Conservation (phyloP, 306 rosid species). For the Vicia faba region DNA sequence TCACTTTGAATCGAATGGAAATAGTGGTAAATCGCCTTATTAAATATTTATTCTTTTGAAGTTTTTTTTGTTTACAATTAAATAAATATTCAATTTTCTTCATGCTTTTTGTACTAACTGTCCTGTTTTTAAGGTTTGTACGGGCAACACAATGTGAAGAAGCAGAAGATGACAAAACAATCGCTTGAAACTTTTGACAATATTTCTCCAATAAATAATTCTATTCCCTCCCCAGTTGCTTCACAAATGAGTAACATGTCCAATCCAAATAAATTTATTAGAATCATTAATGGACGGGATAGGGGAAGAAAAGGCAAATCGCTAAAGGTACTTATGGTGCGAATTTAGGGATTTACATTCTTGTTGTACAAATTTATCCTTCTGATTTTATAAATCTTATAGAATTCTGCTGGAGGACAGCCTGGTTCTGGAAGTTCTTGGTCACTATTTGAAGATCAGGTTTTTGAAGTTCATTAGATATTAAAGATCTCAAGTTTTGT, state of each 20-base stretch:
- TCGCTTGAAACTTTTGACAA: slow-evolving; percentile 76
- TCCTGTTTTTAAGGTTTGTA: slow-evolving; percentile 67
- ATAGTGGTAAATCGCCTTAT: slow-evolving; percentile 58
- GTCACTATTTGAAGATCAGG: slow-evolving; percentile 97
- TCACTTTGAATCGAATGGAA: slow-evolving; percentile 82
- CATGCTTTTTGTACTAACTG: slow-evolving; percentile 25
- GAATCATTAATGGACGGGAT: slow-evolving; percentile 88
- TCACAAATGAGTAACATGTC: slow-evolving; percentile 94
- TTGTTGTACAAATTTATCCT: slow-evolving; percentile 26
- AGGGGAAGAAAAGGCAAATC: slow-evolving; percentile 76
- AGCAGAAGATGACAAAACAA: slow-evolving; percentile 74
- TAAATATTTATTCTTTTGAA: slow-evolving; percentile 27
- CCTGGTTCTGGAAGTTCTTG: slow-evolving; percentile 87
- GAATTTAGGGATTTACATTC: slow-evolving; percentile 22
- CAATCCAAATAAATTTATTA: slow-evolving; percentile 78
- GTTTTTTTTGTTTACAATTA: slow-evolving; percentile 10
- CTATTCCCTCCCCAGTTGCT: slow-evolving; percentile 93
- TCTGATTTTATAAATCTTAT: slow-evolving; percentile 32
- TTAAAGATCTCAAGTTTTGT: not conserved
- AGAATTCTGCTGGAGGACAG: slow-evolving; percentile 81
- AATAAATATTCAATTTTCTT: not conserved
- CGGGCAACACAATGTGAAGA: slow-evolving; percentile 72
- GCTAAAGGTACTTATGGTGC: slow-evolving; percentile 64
- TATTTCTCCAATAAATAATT: slow-evolving; percentile 62
- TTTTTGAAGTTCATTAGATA: slow-evolving; percentile 33